These are phyloP conservation scores for Quercus engelmannii DNA, from an alignment of 306 rosid species.

Conservation along the genomic window DNA sequence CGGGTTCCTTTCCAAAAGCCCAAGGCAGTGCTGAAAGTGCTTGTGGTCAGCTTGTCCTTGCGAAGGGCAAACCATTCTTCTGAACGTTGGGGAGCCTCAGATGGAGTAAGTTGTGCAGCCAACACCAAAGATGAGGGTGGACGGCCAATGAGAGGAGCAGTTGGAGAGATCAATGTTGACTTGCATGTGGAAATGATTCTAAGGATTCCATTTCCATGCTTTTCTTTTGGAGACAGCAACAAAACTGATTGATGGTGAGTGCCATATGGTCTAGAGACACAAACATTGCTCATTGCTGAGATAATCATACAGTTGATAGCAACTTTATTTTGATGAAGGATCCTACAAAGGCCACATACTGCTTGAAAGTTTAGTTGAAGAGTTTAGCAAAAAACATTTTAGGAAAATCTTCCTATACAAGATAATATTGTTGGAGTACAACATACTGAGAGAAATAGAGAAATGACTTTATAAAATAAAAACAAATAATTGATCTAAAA, in stretches of 20 bases:
- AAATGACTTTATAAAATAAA: background rate
- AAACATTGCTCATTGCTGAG: constrained; percentile 42
- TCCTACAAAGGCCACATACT: constrained; percentile 37
- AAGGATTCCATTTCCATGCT: constrained; percentile 9
- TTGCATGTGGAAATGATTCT: constrained; percentile 38
- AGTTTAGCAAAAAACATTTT: background rate
- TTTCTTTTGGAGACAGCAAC: constrained; percentile 27
- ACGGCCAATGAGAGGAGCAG: constrained; percentile 20
- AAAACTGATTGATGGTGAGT: constrained; percentile 26
- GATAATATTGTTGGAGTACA: background rate
- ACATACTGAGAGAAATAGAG: constrained; percentile 1
- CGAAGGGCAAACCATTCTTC: constrained; percentile 98
- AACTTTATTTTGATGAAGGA: constrained; percentile 15
- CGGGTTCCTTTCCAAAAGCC: constrained; percentile 94
- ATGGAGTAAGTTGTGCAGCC: constrained; percentile 37
- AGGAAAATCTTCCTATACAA: background rate
- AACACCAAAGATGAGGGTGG: constrained; percentile 41
- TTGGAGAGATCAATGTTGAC: constrained; percentile 14
- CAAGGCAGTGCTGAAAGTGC: constrained; percentile 91
- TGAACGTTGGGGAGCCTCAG: constrained; percentile 73
- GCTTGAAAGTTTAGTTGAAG: constrained; percentile 19
- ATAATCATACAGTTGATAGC: constrained; percentile 26
- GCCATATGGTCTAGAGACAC: constrained; percentile 36
- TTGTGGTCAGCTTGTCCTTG: constrained; percentile 81
- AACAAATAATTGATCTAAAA: constrained; percentile 7